These are phyloP conservation scores for Cladosporium sp. DNA, from an alignment of 2,329 filamentous ascomycete species.

Conservation along the genomic window DNA sequence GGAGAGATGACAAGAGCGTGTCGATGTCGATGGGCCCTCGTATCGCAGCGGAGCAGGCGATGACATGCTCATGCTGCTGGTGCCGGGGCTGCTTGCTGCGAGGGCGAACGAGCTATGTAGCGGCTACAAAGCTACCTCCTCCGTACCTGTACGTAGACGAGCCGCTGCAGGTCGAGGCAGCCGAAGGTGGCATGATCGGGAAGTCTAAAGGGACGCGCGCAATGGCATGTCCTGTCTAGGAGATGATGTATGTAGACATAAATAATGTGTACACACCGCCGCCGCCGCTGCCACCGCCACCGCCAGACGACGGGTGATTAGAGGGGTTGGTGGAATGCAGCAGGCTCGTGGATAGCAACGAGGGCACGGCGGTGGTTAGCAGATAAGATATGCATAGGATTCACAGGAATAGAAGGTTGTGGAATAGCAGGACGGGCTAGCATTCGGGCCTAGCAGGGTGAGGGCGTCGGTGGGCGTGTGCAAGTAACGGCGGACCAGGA, in stretches of 20 bases:
- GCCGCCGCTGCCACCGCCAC: neutral
- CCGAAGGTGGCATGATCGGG: conserved; percentile 9
- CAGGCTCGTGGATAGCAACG: neutral
- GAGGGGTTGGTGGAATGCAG: conserved; percentile 7
- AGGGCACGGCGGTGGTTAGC: neutral
- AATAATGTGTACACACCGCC: neutral
- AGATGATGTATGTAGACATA: neutral
- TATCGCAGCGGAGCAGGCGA: conserved; percentile 10
- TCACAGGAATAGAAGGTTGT: neutral
- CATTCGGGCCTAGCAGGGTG: conserved; percentile 2
- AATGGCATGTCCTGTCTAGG: neutral
- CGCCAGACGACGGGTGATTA: neutral
- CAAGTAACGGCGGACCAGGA: neutral
- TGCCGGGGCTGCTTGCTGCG: neutral
- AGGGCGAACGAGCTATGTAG: neutral
- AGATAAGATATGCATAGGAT: neutral
- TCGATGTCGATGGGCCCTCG: conserved; percentile 9
- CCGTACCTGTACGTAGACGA: neutral
- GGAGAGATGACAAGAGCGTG: neutral
- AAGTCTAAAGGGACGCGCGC: conserved; percentile 11
- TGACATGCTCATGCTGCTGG: conserved; percentile 11
- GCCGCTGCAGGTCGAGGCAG: conserved; percentile 10
- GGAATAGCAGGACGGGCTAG: conserved; percentile 12
- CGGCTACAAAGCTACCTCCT: conserved; percentile 8
- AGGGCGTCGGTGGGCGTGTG: neutral